A percentile compares a stretch with the other conserved stretches of the same genome.
Evolutionary conservation across 306 rosid genomes (phyloP).

Genomic region (Gynostemma pentaphyllum): DNA sequence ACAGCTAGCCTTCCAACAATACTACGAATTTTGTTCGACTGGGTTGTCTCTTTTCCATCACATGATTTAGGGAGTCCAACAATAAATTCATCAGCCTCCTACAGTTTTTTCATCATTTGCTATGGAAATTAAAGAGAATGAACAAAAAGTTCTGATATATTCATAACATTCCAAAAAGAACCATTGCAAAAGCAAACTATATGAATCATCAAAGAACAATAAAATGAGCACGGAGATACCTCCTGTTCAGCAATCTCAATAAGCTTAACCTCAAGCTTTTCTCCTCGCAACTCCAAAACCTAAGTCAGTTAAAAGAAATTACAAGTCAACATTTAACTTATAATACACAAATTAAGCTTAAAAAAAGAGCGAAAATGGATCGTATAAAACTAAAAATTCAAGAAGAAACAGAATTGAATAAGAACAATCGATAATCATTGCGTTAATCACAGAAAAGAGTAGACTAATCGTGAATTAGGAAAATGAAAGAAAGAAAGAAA

Average conservation of each 20-base stretch:
- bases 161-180: neutral
- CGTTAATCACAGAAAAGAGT: neutral
- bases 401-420: neutral
- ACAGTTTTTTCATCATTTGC: constrained; percentile 12
- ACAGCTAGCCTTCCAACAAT: constrained; percentile 72
- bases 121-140: neutral
- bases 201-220: neutral
- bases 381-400: neutral
- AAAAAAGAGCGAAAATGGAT: neutral
- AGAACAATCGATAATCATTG: neutral
- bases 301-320: constrained; percentile 8
- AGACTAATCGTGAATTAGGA: too few species aligned
- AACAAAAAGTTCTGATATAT: neutral
- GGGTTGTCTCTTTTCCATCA: constrained; percentile 76
- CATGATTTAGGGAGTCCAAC: constrained; percentile 75
- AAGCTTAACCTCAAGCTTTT: constrained; percentile 66
- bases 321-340: neutral
- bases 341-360: neutral
- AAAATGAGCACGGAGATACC: constrained; percentile 11
- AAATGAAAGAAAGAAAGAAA: too few species aligned
- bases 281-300: constrained; percentile 85
- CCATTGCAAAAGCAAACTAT: neutral
- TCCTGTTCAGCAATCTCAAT: constrained; percentile 61
- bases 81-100: constrained; percentile 90
- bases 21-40: constrained; percentile 73